A percentile compares a stretch with the other conserved stretches of the same genome.
phyloP scores from a whole-genome alignment of 495 filamentous ascomycete genomes.

The Penicillium lagena region DNA sequence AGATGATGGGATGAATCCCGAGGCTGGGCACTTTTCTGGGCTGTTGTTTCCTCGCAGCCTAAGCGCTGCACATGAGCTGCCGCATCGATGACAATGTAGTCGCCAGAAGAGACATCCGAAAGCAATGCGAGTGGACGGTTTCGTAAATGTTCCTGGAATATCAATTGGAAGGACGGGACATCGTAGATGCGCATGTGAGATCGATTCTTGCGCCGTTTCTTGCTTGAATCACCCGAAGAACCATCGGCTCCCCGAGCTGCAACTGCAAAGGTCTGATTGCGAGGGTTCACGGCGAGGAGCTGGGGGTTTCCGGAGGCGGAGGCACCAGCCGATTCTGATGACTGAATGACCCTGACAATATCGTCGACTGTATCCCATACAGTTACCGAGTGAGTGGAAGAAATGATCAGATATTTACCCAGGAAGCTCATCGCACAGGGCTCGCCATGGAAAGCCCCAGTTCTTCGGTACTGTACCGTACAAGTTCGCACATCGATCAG shows the following conservation, averaged over 20 bases:
- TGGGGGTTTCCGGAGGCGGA: slow-evolving; percentile 3
- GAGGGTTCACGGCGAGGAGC: slow-evolving; percentile 30
- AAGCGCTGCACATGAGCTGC: slow-evolving; percentile 37
- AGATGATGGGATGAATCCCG: slow-evolving; percentile 29
- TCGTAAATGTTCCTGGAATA: slow-evolving; percentile 20
- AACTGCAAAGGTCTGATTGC: slow-evolving; percentile 31
- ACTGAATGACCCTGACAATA: slow-evolving; percentile 22
- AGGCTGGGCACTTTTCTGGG: slow-evolving; percentile 45
- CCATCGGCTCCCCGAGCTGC: slow-evolving; percentile 4
- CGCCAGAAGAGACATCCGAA: slow-evolving; percentile 41
- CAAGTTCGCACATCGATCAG: slow-evolving; percentile 31
- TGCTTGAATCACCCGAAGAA: slow-evolving; percentile 3
- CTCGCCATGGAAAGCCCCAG: slow-evolving; percentile 23
- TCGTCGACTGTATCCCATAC: slow-evolving; percentile 41
- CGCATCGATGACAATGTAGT: slow-evolving; percentile 50
- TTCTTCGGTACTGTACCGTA: slow-evolving; percentile 25
- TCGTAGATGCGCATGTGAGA: slow-evolving; percentile 30
- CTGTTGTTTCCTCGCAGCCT: slow-evolving; percentile 50
- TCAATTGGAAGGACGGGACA: slow-evolving; percentile 23
- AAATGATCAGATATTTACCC: slow-evolving; percentile 27
- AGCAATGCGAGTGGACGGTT: slow-evolving; percentile 28
- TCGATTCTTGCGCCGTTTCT: slow-evolving; percentile 17
- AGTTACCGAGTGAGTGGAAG: slow-evolving; percentile 27
- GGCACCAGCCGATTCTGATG: slow-evolving; percentile 4
- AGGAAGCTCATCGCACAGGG: slow-evolving; percentile 27